These are phyloP conservation scores for Exophiala sideris DNA, from an alignment of 2,329 filamentous ascomycete genomes.

Conservation along the genomic window DNA sequence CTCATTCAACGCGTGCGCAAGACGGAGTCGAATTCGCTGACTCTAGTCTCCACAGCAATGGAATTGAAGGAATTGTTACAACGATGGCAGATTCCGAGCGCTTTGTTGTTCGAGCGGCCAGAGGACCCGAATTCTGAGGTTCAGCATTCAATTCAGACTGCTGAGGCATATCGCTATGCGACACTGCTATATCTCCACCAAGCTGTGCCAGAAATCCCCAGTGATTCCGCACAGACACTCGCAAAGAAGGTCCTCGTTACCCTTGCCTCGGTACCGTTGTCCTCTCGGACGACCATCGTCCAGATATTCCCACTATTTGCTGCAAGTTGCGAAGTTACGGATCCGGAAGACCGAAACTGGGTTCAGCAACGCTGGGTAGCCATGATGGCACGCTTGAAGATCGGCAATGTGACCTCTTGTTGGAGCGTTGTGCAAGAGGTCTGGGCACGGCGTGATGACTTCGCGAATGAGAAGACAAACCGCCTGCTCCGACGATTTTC, in stretches of 20 bases:
- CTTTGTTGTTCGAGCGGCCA: constrained; percentile 53
- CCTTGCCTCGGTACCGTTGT: constrained; percentile 61
- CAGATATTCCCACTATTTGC: constrained; percentile 68
- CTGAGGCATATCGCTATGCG: constrained; percentile 65
- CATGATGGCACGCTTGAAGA: constrained; percentile 61
- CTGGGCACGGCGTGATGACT: constrained; percentile 60
- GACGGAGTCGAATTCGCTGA: constrained; percentile 54
- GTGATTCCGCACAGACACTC: constrained; percentile 53
- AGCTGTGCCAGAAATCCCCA: constrained; percentile 66
- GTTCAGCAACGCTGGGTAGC: constrained; percentile 60
- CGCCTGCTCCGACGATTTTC: constrained; percentile 35
- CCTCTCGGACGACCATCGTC: constrained; percentile 62
- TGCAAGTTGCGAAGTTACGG: constrained; percentile 62
- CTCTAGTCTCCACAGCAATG: constrained; percentile 60
- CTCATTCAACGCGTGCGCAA: constrained; percentile 62
- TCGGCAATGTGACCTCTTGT: constrained; percentile 65
- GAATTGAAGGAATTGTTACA: constrained; percentile 60
- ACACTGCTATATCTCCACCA: constrained; percentile 65
- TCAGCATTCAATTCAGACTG: constrained; percentile 63
- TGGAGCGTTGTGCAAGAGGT: constrained; percentile 64
- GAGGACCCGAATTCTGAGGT: constrained; percentile 63
- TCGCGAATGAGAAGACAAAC: constrained; percentile 42
- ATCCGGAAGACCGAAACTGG: constrained; percentile 61
- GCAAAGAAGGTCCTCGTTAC: constrained; percentile 61
- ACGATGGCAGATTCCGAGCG: constrained; percentile 57